Conservation (phyloP, 345 rosid species). For the Noccaea caerulescens region DNA sequence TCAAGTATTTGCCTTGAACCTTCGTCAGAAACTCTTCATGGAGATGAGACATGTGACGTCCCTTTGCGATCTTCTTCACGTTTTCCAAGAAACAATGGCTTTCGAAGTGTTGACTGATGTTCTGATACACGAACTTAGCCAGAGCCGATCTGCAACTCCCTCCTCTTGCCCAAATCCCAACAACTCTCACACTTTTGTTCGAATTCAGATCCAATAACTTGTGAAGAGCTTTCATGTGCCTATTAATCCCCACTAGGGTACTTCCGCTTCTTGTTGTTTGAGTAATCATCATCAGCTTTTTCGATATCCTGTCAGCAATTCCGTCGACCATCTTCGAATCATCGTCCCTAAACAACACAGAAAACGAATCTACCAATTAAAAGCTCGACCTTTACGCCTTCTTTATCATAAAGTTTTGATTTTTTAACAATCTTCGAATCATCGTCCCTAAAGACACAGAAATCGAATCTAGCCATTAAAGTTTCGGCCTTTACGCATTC, state of each 20-base stretch:
- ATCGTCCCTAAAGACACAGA: too few species aligned
- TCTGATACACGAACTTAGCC: slow-evolving; percentile 32
- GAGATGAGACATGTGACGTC: background rate
- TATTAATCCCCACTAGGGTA: slow-evolving; percentile 38
- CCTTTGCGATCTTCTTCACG: slow-evolving; percentile 10
- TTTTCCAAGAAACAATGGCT: slow-evolving; percentile 38
- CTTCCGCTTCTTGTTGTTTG: too few species aligned
- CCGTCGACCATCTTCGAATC: too few species aligned
- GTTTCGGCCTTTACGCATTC: too few species aligned
- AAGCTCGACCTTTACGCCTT: too few species aligned
- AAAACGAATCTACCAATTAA: too few species aligned
- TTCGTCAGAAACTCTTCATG: slow-evolving; percentile 1
- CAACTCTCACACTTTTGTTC: slow-evolving; percentile 18
- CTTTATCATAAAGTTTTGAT: too few species aligned
- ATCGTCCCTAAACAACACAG: too few species aligned
- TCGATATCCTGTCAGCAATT: background rate
- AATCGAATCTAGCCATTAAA: too few species aligned
- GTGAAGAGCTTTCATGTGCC: slow-evolving; percentile 21
- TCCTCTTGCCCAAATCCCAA: slow-evolving; percentile 43
- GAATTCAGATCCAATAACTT: slow-evolving; percentile 19
- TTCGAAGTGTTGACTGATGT: slow-evolving; percentile 34
- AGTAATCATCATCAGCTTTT: too few species aligned
- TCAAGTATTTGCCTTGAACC: slow-evolving; percentile 15
- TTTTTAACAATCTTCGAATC: too few species aligned
- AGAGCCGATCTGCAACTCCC: slow-evolving; percentile 36